These are phyloP conservation scores for Cicer judaicum DNA, from an alignment of 306 rosid genomes.

Conservation along the genomic window DNA sequence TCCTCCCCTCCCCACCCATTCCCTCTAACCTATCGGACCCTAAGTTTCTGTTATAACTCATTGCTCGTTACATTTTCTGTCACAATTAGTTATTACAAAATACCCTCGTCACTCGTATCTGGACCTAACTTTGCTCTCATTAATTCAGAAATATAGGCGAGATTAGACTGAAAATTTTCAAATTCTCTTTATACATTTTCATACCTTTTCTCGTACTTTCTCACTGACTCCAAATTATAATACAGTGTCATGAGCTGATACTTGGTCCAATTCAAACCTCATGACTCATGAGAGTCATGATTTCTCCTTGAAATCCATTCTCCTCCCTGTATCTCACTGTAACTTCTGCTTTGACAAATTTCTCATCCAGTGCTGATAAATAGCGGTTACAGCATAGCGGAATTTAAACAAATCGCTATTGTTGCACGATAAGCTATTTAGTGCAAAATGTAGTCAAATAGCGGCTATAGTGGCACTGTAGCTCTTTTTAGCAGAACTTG, in stretches of 20 bases:
- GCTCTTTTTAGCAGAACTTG: too few relatives aligned
- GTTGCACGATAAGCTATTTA: too few relatives aligned
- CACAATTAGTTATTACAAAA: neutral
- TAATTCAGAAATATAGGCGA: neutral
- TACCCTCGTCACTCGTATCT: neutral
- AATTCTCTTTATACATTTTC: neutral
- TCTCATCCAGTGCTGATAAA: neutral
- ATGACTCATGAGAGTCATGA: neutral
- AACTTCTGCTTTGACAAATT: neutral
- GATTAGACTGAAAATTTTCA: neutral
- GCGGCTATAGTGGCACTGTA: too few relatives aligned
- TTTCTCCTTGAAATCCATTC: constrained; percentile 8
- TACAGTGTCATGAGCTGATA: neutral
- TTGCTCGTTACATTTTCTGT: neutral
- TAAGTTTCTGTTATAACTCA: neutral
- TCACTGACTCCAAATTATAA: constrained; percentile 1
- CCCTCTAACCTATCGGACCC: neutral
- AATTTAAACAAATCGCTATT: too few relatives aligned
- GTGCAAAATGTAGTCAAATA: too few relatives aligned
- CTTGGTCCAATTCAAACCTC: neutral
- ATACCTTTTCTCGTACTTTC: neutral
- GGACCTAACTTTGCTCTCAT: neutral
- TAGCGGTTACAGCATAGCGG: too few relatives aligned
- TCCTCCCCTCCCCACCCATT: too few relatives aligned
- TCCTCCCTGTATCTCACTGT: neutral